Conservation (phyloP, 371 early-diverging fungal species). For the Gilbertella persicaria region DNA sequence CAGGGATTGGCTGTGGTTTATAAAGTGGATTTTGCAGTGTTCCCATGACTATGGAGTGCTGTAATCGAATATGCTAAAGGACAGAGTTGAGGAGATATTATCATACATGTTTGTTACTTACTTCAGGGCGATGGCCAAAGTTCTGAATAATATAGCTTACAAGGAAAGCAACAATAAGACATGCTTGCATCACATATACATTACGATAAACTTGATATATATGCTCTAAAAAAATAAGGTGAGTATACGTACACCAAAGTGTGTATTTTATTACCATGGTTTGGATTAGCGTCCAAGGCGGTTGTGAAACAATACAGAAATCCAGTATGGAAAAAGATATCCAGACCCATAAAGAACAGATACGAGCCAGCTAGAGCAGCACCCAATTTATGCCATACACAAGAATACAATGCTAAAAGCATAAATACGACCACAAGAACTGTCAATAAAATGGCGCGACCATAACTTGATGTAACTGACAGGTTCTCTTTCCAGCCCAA, state of each 20-base stretch:
- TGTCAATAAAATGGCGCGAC: conserved; percentile 67
- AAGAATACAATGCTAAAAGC: conserved; percentile 52
- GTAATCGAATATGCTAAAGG: not conserved
- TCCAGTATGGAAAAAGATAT: conserved; percentile 75
- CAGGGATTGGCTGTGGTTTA: not conserved
- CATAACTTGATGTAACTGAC: conserved; percentile 53
- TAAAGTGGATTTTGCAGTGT: not conserved
- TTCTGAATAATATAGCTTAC: conserved; percentile 17
- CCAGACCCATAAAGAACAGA: conserved; percentile 71
- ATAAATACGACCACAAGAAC: conserved; percentile 56
- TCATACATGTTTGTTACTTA: not conserved
- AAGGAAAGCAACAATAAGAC: conserved; percentile 20
- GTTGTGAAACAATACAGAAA: conserved; percentile 51
- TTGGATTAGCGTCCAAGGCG: conserved; percentile 28
- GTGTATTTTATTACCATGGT: conserved; percentile 38
- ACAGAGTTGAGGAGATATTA: no score
- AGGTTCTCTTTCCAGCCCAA: conserved; percentile 61
- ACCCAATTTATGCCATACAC: conserved; percentile 60
- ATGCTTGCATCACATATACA: conserved; percentile 23
- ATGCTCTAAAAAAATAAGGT: conserved; percentile 1
- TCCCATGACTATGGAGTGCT: not conserved
- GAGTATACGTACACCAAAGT: not conserved
- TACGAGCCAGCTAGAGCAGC: conserved; percentile 73
- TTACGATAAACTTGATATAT: conserved; percentile 16
- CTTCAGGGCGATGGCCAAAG: not conserved